These are phyloP conservation scores for Gyromitra esculenta DNA, from an alignment of 2,329 filamentous ascomycete genomes.

Conservation along the genomic window DNA sequence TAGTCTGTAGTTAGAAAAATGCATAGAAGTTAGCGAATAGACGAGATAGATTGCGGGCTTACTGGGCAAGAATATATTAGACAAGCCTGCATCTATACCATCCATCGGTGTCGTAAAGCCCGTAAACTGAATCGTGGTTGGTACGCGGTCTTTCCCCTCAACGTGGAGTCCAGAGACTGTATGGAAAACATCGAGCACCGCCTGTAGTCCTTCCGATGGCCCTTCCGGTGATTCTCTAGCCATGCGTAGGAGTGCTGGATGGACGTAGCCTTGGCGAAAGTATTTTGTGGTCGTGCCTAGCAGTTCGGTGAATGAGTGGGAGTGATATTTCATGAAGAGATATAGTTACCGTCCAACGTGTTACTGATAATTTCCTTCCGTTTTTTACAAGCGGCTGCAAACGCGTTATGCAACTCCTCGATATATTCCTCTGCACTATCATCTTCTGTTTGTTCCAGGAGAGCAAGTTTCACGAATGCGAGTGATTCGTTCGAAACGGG, in stretches of 20 bases:
- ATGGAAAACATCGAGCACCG: constrained; percentile 13
- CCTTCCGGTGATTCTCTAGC: neutral
- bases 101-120: constrained; percentile 20
- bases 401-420: neutral
- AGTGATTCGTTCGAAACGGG: constrained; percentile 29
- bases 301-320: neutral
- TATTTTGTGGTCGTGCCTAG: constrained; percentile 25
- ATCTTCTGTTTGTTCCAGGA: neutral
- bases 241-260: constrained; percentile 2
- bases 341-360: constrained; percentile 5
- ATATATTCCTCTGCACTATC: neutral
- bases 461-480: constrained; percentile 18
- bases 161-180: constrained; percentile 14
- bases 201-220: neutral
- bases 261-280: constrained; percentile 31
- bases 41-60: neutral
- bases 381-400: constrained; percentile 2
- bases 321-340: constrained; percentile 36
- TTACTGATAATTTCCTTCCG: constrained; percentile 23
- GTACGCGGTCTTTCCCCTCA: neutral
- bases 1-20: neutral
- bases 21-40: neutral
- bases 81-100: constrained; percentile 25
- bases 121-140: constrained; percentile 18
- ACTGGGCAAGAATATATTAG: constrained; percentile 35